Conservation (phyloP, 345 rosid species). For the Garcia nutans region DNA sequence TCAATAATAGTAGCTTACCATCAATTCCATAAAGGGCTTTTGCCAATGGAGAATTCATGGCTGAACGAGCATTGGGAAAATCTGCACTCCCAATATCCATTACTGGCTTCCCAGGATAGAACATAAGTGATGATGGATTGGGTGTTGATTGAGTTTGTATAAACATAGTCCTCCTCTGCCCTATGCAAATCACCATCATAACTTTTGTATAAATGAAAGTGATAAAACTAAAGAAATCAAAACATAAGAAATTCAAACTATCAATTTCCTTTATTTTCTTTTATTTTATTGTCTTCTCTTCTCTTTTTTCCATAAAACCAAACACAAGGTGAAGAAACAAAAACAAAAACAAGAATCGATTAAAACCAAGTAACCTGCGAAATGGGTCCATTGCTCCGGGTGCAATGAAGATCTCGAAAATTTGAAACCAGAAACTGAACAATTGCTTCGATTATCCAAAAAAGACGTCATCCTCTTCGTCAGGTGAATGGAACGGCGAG, state of each 20-base stretch:
- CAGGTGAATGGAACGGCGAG: conserved; percentile 37
- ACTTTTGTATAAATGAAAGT: background rate
- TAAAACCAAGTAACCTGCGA: conserved; percentile 38
- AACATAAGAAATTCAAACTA: background rate
- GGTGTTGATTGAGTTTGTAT: conserved; percentile 91
- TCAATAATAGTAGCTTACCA: conserved; percentile 37
- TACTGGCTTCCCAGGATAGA: conserved; percentile 82
- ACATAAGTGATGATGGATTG: conserved; percentile 94
- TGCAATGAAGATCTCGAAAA: conserved; percentile 16
- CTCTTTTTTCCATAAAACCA: background rate
- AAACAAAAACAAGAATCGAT: background rate
- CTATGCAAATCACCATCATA: conserved; percentile 32
- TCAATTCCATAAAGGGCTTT: conserved; percentile 73
- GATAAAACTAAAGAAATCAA: background rate
- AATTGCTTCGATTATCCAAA: background rate
- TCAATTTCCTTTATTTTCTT: background rate
- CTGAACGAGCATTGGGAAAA: conserved; percentile 80
- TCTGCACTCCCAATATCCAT: conserved; percentile 94
- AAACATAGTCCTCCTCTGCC: conserved; percentile 91
- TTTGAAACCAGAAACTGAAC: conserved; percentile 5
- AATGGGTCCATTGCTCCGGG: conserved; percentile 29
- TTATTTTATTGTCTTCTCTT: background rate
- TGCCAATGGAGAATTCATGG: conserved; percentile 75
- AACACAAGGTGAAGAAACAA: background rate
- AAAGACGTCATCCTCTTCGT: conserved; percentile 21